These are phyloP conservation scores for Boeremia lycopersici DNA, from an alignment of 2,329 filamentous ascomycete species.

Conservation along the genomic window DNA sequence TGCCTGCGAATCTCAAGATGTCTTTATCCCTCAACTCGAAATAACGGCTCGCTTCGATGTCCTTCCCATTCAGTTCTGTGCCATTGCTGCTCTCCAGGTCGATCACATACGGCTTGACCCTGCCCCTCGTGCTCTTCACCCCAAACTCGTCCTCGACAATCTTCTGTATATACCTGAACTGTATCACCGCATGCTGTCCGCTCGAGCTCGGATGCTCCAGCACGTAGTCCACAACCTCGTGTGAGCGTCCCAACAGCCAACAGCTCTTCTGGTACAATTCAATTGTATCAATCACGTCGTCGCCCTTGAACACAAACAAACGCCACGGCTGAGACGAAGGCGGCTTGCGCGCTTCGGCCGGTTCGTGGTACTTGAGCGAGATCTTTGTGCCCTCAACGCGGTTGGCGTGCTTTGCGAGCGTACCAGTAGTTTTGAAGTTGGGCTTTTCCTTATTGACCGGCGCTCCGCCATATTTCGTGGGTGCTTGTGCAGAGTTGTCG, in stretches of 20 bases:
- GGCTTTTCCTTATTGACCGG: constrained; percentile 77
- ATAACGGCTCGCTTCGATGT: constrained; percentile 76
- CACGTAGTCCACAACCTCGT: constrained; percentile 78
- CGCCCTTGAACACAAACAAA: constrained; percentile 88
- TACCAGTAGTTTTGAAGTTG: constrained; percentile 81
- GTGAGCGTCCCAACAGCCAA: constrained; percentile 87
- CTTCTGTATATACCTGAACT: constrained; percentile 86
- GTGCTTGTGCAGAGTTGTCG: constrained; percentile 36
- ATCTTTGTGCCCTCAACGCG: constrained; percentile 76
- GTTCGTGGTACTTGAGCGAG: constrained; percentile 94
- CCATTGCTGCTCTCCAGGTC: constrained; percentile 95
- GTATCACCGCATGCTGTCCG: constrained; percentile 93
- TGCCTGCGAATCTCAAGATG: constrained; percentile 84
- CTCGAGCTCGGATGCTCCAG: constrained; percentile 92
- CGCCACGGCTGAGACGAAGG: constrained; percentile 80
- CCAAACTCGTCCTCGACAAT: constrained; percentile 84
- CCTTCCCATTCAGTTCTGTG: constrained; percentile 78
- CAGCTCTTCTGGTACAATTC: constrained; percentile 78
- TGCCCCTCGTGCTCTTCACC: constrained; percentile 48
- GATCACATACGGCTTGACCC: constrained; percentile 78
- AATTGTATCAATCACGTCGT: constrained; percentile 80
- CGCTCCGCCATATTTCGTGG: constrained; percentile 42
- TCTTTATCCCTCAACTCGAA: constrained; percentile 88
- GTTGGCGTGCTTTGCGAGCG: constrained; percentile 88
- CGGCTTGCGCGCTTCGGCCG: constrained; percentile 88